Evolutionary conservation across 805 yeast genomes (phyloP), one percentile per base, ranked within the genome.

Genomic region (Spathaspora arborariae): DNA sequence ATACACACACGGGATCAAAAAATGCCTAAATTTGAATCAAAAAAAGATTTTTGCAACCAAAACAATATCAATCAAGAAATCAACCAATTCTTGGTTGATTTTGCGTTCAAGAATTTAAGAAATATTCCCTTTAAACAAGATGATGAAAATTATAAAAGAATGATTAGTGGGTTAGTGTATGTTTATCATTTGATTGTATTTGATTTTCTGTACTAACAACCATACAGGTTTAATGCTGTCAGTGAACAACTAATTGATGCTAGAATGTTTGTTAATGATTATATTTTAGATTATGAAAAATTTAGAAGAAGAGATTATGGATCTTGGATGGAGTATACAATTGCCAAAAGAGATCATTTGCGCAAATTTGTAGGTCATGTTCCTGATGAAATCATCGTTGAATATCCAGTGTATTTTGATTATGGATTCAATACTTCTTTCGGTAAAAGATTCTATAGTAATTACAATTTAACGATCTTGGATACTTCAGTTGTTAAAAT

Each of bases 161-260:
- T 53, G 56, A 53, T 53, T 20, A 46, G 51, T 41, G 56, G 56
- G 7, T 46, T 53, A 52, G 39, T 52, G 43, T 47, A 46, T 16
- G 51, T 47, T 30, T 3, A 13, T 13, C 18, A 30, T 7, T 22
- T 30, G 35, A 40, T 13, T 22, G 9, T 18, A 11, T 10, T 18
- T 30, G 18, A 2, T 6, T 9, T 19, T 20, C 11, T n/a, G 27
- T 37, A 5, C 3, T 26, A 40, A 9, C n/a, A 37, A 35, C 38
- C 18, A 22, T 19, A 27, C 20, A 44, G 46, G 13, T 51, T 48
- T 36, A 46, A 46, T 33, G 40, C 47, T 15, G 38, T 15, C 26
- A 47, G 44, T 26, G 39, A 38, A 20, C 50, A 44, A 2, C 38
- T 51, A 7, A 47, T 48, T 30, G 43, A 22, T 10, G 18, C 40